Base-by-base conservation (phyloP, 768 basidiomycete genomes). In the Sutorius australiensis region DNA sequence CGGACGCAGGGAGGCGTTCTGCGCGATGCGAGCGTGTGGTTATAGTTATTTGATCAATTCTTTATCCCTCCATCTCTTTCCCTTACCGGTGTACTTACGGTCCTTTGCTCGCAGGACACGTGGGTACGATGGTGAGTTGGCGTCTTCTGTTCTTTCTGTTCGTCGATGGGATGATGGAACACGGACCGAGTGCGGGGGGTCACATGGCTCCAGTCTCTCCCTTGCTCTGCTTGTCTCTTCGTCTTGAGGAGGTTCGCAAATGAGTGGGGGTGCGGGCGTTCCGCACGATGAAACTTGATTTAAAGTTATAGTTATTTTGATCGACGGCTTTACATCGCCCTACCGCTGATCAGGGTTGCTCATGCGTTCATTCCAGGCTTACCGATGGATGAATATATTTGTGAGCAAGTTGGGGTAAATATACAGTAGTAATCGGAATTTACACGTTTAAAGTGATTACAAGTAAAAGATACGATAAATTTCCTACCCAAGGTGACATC, bases 261-360 rank as follows among this genome's bases (percentile, higher is more conserved):
- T 6, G 60, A 52, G 54, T 24, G 45, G 52, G 36, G 60, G 55
- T 49, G 60, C 39, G 46, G 65, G 49, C 61, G 68, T 57, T 68
- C 61, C 34, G 46, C 38, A 62, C 51, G 21, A 59, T 55, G 67
- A 57, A 46, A 12, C 51, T 53, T 54, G 27, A 46, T 42, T 44
- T 30, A 33, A 46, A 53, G 68, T 70, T 67, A 68, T 68, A 64
- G 64, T 68, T 68, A 66, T 68, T 70, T 65, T 68, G 67, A 68
- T 37, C 61, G 57, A 48, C 6, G 19, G 45, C 46, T 48, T 12
- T 11, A 0, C 30, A 8, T 41, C 2, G 6, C 3, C 6, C 0
- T 21, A 19, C 6, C 1, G 12, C 13, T 21, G 3, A 37, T 48
- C 31, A 33, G 12, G 27, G 17, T 50, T 32, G 33, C 61, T 65